Evolutionary conservation across 1,284 basidiomycete genomes (phyloP), one percentile per base, ranked within the genome.

Genomic region (Ganoderma leucocontextum): DNA sequence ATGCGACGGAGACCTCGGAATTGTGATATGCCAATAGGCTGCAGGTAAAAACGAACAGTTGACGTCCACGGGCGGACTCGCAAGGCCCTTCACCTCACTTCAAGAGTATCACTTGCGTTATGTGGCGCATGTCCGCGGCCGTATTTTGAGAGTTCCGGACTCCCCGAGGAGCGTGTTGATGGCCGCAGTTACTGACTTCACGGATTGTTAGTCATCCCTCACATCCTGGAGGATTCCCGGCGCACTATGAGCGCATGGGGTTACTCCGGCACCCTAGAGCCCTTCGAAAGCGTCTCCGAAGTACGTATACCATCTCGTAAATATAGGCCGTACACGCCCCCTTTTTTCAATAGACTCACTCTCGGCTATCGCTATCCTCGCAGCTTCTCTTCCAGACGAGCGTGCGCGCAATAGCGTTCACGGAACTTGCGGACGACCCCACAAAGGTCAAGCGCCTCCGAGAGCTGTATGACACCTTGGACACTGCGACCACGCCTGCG

Each of bases 341-440:
- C 60, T 13, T 35, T 35, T 29, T 59, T 41, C 35, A 36, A 59
- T 38, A 4, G 19, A 60, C 38, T 35, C 12, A n/a, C 15, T n/a
- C 33, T 42, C 35, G 47, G 47, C 22, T 25, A 49, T 25, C 47
- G 22, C 61, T 59, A 59, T 60, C 60, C 64, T 41, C 58, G 58
- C 70, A 93, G 91, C 83, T 93, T 64, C 78, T 90, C 55, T 93
- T 93, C 79, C 91, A 92, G 76, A 85, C 86, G 13, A 91, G 88
- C 64, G 83, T 93, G 52, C 87, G 91, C 69, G 85, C 85, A 73
- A 80, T 93, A 47, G 84, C 90, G 42, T 87, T 87, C 70, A 78
- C 84, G 47, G 91, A 93, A 77, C 87, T 93, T 64, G 88, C 91
- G 22, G 85, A 91, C 70, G 86, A 92, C 75, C 81, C 86, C 49